Evolutionary conservation across 805 yeast species (phyloP), one percentile per base, ranked within the genome.

Genomic region (Candida berthetii): DNA sequence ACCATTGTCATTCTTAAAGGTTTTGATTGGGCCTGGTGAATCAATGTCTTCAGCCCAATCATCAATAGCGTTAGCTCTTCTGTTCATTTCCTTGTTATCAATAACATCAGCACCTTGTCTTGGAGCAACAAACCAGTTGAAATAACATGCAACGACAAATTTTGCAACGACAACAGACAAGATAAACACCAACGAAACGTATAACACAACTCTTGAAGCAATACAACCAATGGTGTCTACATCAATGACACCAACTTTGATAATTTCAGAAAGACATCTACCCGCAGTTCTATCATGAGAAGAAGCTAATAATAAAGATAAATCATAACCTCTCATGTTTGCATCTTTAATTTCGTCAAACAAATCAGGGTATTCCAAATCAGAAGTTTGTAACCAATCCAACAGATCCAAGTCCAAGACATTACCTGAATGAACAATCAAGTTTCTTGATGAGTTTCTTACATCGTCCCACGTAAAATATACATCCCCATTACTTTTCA

Each of bases 381-480:
- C 87, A 46, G 76, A 78, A 4, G 67, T 62, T 49, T 76, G 79
- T 40, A 93, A 70, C 91, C 96, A 88, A 50, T 81, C 68, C 33
- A 93, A 59, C 42, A 88, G 67, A 53, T 76, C 78, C 57, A 93
- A 69, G 61, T 93, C 97, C 34, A 93, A 70, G 10, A 93, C 96
- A 50, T 78, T 75, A 8, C 99, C 98, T 38, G 89, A 83, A 64
- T 83, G 91, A 3, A 90, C 97, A 25, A 89, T 82, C 55, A 93
- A 71, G 48, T 84, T 84, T 61, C 96, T 74, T 5, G 82, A 61
- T 20, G 81, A 64, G 55, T 82, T 80, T 45, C 66, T 69, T 47
- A 91, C 71, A 51, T 85, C 95, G 42, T 86, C 87, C 99, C 99
- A 93, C 6, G 89, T 81, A 64, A 82, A 93, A 60, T 75, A 89